Conservation (phyloP, 257 asterid genomes). For the Penstemon eatonii region DNA sequence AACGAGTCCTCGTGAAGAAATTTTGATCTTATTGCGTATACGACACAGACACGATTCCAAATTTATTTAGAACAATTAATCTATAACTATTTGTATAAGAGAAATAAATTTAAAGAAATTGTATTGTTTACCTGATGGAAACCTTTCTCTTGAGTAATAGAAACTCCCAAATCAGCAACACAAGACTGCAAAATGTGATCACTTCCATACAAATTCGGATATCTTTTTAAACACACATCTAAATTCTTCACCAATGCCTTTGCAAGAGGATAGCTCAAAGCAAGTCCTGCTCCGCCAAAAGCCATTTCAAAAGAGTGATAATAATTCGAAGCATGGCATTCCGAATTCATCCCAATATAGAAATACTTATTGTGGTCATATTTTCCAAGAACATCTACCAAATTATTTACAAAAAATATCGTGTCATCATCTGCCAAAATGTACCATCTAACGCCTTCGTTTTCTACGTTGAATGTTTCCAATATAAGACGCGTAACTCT, state of each 20-base stretch:
- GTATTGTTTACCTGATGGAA: conserved; percentile 45
- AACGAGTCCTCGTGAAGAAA: too few species aligned
- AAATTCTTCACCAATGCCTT: conserved; percentile 40
- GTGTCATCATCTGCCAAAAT: conserved; percentile 59
- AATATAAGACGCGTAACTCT: conserved; percentile 39
- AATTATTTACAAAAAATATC: conserved; percentile 39
- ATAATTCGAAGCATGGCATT: conserved; percentile 37
- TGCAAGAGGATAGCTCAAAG: conserved; percentile 45
- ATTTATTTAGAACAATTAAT: too few species aligned
- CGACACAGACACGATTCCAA: too few species aligned
- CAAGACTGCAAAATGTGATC: conserved; percentile 46
- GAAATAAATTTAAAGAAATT: background rate
- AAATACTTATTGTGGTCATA: conserved; percentile 41
- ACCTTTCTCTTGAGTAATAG: conserved; percentile 40
- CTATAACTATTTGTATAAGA: too few species aligned
- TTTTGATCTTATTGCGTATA: too few species aligned
- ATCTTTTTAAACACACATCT: conserved; percentile 40
- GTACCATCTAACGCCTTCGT: conserved; percentile 43
- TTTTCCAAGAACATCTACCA: conserved; percentile 39
- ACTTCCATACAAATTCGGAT: conserved; percentile 37
- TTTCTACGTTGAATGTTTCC: conserved; percentile 30
- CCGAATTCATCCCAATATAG: conserved; percentile 51
- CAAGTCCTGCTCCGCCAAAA: conserved; percentile 54
- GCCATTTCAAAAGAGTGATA: conserved; percentile 45
- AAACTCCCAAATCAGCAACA: conserved; percentile 50